A percentile compares a stretch with the other conserved stretches of the same genome.
Evolutionary conservation across 306 rosid species (phyloP).

Genomic region (Trifolium subterraneum): DNA sequence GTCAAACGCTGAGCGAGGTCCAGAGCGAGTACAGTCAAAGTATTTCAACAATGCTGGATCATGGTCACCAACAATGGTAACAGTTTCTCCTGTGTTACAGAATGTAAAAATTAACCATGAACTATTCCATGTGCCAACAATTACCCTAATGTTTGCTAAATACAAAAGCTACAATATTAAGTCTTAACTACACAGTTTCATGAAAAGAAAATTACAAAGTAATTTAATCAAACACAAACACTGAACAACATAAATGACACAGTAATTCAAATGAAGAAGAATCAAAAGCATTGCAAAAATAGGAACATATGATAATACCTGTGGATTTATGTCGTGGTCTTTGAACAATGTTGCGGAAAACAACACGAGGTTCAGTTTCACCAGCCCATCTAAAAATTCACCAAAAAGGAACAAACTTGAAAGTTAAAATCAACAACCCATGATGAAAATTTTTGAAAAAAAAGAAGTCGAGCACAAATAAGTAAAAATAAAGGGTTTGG

Average conservation of each 20-base stretch:
- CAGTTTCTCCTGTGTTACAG: conserved; percentile 76
- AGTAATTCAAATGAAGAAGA: conserved; percentile 28
- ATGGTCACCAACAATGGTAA: conserved; percentile 86
- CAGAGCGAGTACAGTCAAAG: conserved; percentile 73
- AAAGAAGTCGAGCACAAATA: not conserved
- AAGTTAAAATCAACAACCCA: conserved; percentile 32
- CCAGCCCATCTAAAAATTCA: conserved; percentile 87
- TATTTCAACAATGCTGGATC: conserved; percentile 76
- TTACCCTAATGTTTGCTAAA: conserved; percentile 4
- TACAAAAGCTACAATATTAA: conserved; percentile 17
- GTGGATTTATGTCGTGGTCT: conserved; percentile 96
- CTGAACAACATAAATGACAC: not conserved
- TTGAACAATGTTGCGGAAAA: conserved; percentile 98
- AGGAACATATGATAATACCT: conserved; percentile 39
- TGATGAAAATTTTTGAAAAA: conserved; percentile 8
- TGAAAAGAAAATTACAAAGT: not conserved
- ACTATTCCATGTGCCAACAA: conserved; percentile 11
- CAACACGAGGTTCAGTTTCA: conserved; percentile 88
- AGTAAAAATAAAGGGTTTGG: not conserved
- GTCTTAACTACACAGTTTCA: conserved; percentile 17
- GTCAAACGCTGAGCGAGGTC: conserved; percentile 62
- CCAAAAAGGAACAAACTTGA: conserved; percentile 30
- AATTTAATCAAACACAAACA: conserved; percentile 30
- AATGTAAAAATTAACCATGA: conserved; percentile 4
- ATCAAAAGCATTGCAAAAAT: conserved; percentile 16